A percentile compares a stretch with the other conserved stretches of the same genome.
Evolutionary conservation across 495 filamentous ascomycete genomes (phyloP).

Genomic region (Trichoderma orchidacearum): DNA sequence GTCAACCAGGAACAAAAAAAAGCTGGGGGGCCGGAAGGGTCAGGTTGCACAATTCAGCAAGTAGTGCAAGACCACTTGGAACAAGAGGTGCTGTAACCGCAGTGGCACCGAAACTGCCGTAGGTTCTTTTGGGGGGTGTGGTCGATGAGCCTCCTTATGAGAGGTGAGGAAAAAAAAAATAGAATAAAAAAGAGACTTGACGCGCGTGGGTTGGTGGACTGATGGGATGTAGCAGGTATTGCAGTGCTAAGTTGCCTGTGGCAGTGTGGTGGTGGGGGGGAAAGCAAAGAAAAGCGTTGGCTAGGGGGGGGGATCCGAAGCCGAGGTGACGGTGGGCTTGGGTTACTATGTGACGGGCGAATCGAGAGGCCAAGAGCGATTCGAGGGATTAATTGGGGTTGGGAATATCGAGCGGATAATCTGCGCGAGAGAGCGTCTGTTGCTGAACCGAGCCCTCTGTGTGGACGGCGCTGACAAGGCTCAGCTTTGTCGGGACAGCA

Average conservation of each 20-base stretch:
- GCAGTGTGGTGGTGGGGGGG: neutral
- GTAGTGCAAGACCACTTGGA: neutral
- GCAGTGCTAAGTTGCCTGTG: neutral
- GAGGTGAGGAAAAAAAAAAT: neutral
- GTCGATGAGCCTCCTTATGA: neutral
- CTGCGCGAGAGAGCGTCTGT: neutral
- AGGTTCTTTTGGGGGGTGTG: neutral
- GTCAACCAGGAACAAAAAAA: neutral
- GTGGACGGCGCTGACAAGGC: neutral
- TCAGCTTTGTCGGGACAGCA: neutral
- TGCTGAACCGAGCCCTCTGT: neutral
- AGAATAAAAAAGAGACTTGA: neutral
- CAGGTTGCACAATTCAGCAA: neutral
- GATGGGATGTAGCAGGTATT: neutral
- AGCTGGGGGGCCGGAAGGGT: conserved; percentile 1
- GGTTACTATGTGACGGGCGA: neutral
- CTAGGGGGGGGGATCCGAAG: neutral
- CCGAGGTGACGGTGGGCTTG: neutral
- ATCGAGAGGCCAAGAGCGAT: neutral
- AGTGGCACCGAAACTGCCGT: neutral
- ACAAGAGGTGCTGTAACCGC: neutral
- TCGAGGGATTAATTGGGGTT: neutral
- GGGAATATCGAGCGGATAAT: neutral
- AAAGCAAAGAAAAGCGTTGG: neutral
- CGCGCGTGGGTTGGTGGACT: neutral